Evolutionary conservation across 345 rosid genomes (phyloP), one percentile per base, ranked within the genome.

Genomic region (Linum usitatissimum): DNA sequence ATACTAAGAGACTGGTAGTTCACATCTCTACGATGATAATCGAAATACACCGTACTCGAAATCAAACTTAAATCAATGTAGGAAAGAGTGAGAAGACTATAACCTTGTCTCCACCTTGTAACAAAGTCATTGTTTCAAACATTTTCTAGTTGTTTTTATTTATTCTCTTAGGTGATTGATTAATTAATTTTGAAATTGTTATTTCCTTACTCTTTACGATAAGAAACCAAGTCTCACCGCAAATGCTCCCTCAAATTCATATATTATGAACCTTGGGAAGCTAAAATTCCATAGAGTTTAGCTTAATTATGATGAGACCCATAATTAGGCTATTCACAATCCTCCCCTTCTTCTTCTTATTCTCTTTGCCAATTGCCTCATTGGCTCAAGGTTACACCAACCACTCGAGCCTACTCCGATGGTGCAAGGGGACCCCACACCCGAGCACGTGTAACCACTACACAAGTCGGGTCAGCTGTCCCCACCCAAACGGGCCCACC

Each of bases 361-460:
- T 77, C 60, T 56, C 74, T 53, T 61, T 67, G 63, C 69, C 68
- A 34, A 62, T 67, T 15, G 49, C 71, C 31, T 57, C 71, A 55
- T 68, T 60, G 3, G 64, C 65, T 7, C 28, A 62, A 18, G 63
- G 81, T 0, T 63, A n/a, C 38, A 58, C 49, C 60, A 51, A 64
- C 31, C 61, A 60, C 15, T 48, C 72, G 42, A 65, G 76, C 62
- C 66, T 85, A 57, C 60, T 77, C 18, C 67, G 78, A 82, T 92
- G 96, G 95, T 92, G 98, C 68, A 66, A 70, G 66, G 69, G 69
- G 64, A 92, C 95, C 18, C 98, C 98, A 5, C 86, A 92, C 64
- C 93, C 95, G 14, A 74, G 78, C 30, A 70, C 87, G 12, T 92
- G 98, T 71, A 68, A 69, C 7, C 75, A 75, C 74, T 85, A 76